phyloP scores from a whole-genome alignment of 495 filamentous ascomycete genomes.

The Daldinia caldariorum region DNA sequence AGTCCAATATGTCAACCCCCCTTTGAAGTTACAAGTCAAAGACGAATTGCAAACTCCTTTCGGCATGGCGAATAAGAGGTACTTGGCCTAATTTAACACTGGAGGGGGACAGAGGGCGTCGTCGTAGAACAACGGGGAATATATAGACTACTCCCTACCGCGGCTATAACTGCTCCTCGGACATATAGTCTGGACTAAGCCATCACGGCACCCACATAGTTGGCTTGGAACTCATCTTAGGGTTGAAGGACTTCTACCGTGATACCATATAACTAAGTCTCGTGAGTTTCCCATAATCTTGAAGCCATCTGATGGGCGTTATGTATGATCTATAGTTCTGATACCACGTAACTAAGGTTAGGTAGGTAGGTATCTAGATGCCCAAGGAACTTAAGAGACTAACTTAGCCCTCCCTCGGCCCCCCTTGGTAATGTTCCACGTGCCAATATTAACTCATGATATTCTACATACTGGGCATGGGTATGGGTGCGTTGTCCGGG shows the following conservation, averaged over 20 bases:
- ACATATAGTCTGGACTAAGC: background rate
- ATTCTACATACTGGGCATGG: background rate
- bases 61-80: background rate
- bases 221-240: no score
- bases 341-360: background rate
- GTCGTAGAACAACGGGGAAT: background rate
- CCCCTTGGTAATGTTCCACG: background rate
- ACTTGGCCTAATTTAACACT: background rate
- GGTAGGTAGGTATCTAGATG: background rate
- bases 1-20: background rate
- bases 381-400: background rate
- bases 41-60: background rate
- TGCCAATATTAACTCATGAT: background rate
- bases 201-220: no score
- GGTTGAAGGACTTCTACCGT: no score
- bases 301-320: no score
- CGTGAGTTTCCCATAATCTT: no score
- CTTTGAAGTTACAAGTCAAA: no score
- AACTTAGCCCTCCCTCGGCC: background rate
- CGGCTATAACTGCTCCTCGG: background rate
- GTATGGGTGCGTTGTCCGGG: background rate
- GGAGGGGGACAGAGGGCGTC: background rate
- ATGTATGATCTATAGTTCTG: background rate
- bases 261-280: no score
- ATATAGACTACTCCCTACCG: background rate